These are phyloP conservation scores for Cladosporium sp. DNA, from an alignment of 2,329 filamentous ascomycete genomes.

Conservation along the genomic window DNA sequence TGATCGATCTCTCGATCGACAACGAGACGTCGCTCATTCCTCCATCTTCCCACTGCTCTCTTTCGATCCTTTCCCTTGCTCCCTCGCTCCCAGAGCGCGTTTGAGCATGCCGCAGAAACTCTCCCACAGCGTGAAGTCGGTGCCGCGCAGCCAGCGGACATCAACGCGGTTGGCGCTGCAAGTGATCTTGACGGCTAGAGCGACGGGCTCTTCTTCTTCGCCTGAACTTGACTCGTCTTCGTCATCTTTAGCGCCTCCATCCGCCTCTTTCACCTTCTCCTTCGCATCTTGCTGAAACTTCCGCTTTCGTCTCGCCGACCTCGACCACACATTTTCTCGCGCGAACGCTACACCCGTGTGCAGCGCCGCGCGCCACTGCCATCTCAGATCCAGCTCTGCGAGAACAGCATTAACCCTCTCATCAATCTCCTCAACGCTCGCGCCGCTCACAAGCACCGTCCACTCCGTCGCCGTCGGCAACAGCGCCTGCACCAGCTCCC, in stretches of 20 bases:
- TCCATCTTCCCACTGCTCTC: not conserved
- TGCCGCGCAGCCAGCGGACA: constrained; percentile 73
- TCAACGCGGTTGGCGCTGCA: constrained; percentile 41
- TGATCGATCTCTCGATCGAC: not conserved
- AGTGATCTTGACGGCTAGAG: constrained; percentile 44
- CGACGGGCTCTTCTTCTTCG: constrained; percentile 36
- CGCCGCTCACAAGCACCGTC: constrained; percentile 41
- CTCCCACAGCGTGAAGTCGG: constrained; percentile 73
- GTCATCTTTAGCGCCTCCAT: constrained; percentile 24
- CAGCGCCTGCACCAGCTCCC: constrained; percentile 31
- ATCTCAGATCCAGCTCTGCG: constrained; percentile 59
- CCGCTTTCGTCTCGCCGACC: constrained; percentile 67
- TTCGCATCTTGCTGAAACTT: constrained; percentile 35
- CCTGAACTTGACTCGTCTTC: constrained; percentile 20
- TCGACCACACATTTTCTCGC: constrained; percentile 74
- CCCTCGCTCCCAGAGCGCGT: constrained; percentile 26
- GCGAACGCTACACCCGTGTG: constrained; percentile 63
- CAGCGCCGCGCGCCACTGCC: constrained; percentile 60
- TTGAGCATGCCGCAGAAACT: constrained; percentile 83
- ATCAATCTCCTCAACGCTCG: constrained; percentile 32
- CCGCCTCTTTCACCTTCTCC: constrained; percentile 35
- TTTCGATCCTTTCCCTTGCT: not conserved
- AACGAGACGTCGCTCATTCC: not conserved
- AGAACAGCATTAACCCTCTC: constrained; percentile 52
- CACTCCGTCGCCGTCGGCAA: constrained; percentile 51